These are phyloP conservation scores for Talaromyces proteolyticus DNA, from an alignment of 495 filamentous ascomycete genomes.

Conservation along the genomic window DNA sequence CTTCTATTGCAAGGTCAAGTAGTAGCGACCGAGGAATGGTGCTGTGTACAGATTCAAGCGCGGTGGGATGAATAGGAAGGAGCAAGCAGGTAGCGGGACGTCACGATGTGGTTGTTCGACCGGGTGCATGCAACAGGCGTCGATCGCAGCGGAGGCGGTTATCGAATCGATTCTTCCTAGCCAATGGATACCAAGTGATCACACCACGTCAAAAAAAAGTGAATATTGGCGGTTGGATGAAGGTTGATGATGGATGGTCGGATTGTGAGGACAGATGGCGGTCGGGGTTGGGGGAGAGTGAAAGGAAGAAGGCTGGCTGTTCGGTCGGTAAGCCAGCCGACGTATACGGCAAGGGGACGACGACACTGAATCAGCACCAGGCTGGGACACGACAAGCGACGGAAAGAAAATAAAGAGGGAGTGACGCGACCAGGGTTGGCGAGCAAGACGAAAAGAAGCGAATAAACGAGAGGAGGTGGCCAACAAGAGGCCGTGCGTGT, in stretches of 20 bases:
- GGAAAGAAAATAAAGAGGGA: constrained; percentile 12
- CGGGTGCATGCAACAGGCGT: not conserved
- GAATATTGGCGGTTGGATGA: not conserved
- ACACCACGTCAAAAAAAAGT: not conserved
- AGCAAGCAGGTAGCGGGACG: not conserved
- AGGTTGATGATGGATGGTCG: not conserved
- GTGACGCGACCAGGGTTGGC: no score
- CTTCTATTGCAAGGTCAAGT: no score
- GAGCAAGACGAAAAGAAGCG: constrained; percentile 16
- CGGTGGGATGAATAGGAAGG: not conserved
- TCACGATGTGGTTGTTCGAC: not conserved
- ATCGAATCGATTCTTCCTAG: not conserved
- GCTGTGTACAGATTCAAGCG: not conserved
- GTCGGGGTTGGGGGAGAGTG: constrained; percentile 10
- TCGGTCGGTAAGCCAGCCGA: not conserved
- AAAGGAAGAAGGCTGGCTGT: not conserved
- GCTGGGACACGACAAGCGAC: constrained; percentile 23
- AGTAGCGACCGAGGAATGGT: no score
- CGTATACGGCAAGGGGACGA: constrained; percentile 8
- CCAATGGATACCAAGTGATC: no score
- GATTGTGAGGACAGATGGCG: not conserved
- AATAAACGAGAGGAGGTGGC: constrained; percentile 12
- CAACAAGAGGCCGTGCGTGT: no score
- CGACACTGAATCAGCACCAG: constrained; percentile 25
- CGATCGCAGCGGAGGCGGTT: not conserved